phyloP scores from a whole-genome alignment of 2,329 filamentous ascomycete genomes.

The Xylariaceae sp. region DNA sequence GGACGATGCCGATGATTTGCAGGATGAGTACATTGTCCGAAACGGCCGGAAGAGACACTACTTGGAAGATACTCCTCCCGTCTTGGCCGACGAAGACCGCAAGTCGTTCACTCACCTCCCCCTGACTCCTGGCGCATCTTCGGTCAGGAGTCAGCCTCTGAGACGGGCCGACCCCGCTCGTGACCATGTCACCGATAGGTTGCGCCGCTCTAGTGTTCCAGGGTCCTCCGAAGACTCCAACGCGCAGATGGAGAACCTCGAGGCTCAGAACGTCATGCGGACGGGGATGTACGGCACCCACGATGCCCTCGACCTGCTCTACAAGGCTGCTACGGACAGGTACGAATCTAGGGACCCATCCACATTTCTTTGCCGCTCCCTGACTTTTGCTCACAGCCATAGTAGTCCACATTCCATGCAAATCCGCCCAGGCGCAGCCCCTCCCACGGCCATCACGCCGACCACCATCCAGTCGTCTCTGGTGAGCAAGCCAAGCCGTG shows the following conservation, averaged over 20 bases:
- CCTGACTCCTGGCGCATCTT: constrained; percentile 59
- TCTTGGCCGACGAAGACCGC: constrained; percentile 38
- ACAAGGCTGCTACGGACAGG: constrained; percentile 73
- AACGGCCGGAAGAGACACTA: constrained; percentile 67
- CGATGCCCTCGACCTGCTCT: constrained; percentile 85
- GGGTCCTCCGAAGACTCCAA: constrained; percentile 49
- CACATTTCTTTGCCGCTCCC: neutral
- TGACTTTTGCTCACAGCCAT: constrained; percentile 18
- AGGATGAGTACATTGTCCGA: constrained; percentile 64
- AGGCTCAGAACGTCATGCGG: constrained; percentile 60
- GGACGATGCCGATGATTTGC: constrained; percentile 52
- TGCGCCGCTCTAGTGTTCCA: constrained; percentile 27
- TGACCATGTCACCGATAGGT: constrained; percentile 29
- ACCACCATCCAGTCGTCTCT: constrained; percentile 25
- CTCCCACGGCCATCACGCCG: constrained; percentile 21
- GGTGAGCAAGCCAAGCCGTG: constrained; percentile 19
- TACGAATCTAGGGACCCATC: constrained; percentile 14
- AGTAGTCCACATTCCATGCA: constrained; percentile 27
- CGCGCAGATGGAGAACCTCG: constrained; percentile 58
- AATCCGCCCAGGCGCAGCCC: constrained; percentile 21
- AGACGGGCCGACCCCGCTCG: constrained; percentile 49
- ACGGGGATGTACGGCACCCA: constrained; percentile 82
- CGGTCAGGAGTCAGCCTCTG: constrained; percentile 61
- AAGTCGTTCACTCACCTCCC: constrained; percentile 50
- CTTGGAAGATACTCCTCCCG: constrained; percentile 40